Evolutionary conservation across 1,284 basidiomycete species (phyloP).

Genomic region (Rugosomyces carneus): DNA sequence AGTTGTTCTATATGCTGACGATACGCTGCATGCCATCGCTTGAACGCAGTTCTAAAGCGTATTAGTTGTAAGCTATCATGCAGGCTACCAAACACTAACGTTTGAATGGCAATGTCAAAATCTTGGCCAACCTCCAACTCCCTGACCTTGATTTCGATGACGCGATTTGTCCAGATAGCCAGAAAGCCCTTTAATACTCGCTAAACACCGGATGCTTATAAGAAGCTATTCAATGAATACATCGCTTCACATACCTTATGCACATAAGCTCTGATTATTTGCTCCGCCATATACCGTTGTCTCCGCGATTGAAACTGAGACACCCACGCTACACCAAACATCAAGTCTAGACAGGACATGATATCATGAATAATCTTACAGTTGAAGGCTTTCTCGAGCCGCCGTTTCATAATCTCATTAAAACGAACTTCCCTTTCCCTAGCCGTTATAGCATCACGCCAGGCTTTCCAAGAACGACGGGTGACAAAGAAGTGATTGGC

Average conservation of each 20-base stretch:
- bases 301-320: constrained; percentile 30
- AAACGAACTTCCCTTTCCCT: constrained; percentile 43
- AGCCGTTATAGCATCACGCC: constrained; percentile 46
- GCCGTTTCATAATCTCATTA: constrained; percentile 35
- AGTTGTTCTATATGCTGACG: constrained; percentile 61
- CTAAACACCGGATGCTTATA: constrained; percentile 29
- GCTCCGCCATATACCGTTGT: constrained; percentile 34
- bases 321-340: constrained; percentile 41
- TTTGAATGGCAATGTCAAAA: constrained; percentile 37
- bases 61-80: constrained; percentile 1
- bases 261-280: constrained; percentile 32
- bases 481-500: constrained; percentile 50
- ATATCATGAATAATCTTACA: constrained; percentile 37
- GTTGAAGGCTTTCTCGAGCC: constrained; percentile 35
- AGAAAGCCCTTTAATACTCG: constrained; percentile 44
- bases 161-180: constrained; percentile 60
- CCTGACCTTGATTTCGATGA: constrained; percentile 65
- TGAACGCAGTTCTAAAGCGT: constrained; percentile 44
- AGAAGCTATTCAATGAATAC: background rate
- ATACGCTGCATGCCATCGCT: constrained; percentile 61
- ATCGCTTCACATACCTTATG: constrained; percentile 31
- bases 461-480: constrained; percentile 45
- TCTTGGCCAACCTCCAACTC: constrained; percentile 58
- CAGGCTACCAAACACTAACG: constrained; percentile 31
- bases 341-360: constrained; percentile 12